Evolutionary conservation across 2,329 filamentous ascomycete species (phyloP), one percentile per base, ranked within the genome.

Genomic region (Ilyonectria sp.): DNA sequence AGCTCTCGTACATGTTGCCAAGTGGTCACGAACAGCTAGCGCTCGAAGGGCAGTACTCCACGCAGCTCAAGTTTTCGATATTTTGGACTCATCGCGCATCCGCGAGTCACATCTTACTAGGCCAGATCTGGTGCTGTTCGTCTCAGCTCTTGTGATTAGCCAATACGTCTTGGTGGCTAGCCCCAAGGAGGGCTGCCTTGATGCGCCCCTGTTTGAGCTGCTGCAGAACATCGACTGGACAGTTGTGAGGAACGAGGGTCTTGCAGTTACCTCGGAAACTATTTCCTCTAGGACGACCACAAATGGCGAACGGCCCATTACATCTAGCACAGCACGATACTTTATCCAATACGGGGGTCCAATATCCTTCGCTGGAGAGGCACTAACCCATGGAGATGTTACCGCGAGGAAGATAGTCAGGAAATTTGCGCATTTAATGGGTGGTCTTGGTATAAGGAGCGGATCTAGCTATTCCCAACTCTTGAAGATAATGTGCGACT

Each of bases 381-480:
- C 29, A 1, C 65, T 54, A 15, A 54, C 29, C 15, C 35, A 19
- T 15, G 55, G 60, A 46, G 33, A 37, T 7, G 17, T 52, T 2
- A 10, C 55, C 6, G 65, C 65, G 2, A 64, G 56, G 19, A 67
- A 59, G 29, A 67, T 65, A 21, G 60, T 54, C 1, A 67, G 65
- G 11, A 67, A 65, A 15, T 67, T 67, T 31, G 65, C 65, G 17
- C 65, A 67, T n/a, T 26, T 67, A 9, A 65, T 65, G 60, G 65
- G 54, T 60, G 65, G 61, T 2, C 55, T 67, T 19, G 61, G 65
- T 1, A 67, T 26, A 23, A 55, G 65, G 65, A 54, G 60, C 3
- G 65, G 49, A 46, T 64, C 52, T 55, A 37, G 54, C 15, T 67
- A 67, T 65, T 67, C 61, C 8, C 49, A 58, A 23, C 60, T 67